Evolutionary conservation across 1,284 basidiomycete species (phyloP).

Genomic region (Cryptococcus amylolentus): DNA sequence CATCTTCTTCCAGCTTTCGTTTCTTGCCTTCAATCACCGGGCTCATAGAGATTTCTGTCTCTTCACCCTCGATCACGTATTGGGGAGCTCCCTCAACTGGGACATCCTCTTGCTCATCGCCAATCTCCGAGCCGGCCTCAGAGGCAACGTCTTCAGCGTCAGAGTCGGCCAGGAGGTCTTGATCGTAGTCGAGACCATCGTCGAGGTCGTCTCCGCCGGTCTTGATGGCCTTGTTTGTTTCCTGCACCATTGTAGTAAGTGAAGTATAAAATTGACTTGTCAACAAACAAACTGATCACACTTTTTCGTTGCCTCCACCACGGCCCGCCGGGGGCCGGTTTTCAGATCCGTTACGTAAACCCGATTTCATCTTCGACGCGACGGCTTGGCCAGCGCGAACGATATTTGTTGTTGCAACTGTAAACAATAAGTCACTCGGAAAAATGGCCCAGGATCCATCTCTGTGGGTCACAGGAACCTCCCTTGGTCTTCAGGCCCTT

Average conservation of each 20-base stretch:
- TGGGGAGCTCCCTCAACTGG: conserved; percentile 26
- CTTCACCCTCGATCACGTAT: conserved; percentile 16
- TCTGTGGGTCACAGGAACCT: conserved; percentile 27
- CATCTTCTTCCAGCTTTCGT: conserved; percentile 15
- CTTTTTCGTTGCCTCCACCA: too few relatives aligned
- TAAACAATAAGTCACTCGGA: too few relatives aligned
- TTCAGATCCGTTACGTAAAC: too few relatives aligned
- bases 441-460: conserved; percentile 10
- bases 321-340: too few relatives aligned
- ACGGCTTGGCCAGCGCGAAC: neutral
- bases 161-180: conserved; percentile 25
- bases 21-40: conserved; percentile 14
- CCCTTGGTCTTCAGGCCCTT: conserved; percentile 42
- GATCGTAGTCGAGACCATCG: conserved; percentile 35
- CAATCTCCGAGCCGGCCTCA: conserved; percentile 15
- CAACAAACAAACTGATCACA: too few relatives aligned
- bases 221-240: conserved; percentile 6
- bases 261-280: too few relatives aligned
- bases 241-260: conserved; percentile 8
- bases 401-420: too few relatives aligned
- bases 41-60: conserved; percentile 11
- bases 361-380: too few relatives aligned
- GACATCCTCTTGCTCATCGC: conserved; percentile 21
- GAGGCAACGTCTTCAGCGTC: conserved; percentile 27
- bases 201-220: conserved; percentile 45